Conservation (phyloP, 2,329 filamentous ascomycete genomes). For the Colletotrichum somersetense region DNA sequence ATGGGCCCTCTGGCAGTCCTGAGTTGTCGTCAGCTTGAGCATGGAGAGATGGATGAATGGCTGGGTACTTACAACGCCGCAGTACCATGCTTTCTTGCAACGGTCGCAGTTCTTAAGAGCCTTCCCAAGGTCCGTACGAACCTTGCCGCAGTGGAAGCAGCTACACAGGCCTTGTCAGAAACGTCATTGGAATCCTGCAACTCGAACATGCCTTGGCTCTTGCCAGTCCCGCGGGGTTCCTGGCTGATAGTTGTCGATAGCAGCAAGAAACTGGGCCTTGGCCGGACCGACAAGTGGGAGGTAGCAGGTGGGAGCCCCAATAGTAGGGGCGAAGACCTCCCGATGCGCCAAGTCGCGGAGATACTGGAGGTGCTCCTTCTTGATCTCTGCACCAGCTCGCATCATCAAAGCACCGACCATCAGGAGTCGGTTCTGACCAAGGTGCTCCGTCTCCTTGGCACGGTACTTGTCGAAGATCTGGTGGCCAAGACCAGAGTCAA, state of each 20-base stretch:
- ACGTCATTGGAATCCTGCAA: neutral
- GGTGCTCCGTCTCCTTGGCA: neutral
- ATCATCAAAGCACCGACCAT: conserved; percentile 45
- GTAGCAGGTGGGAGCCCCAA: conserved; percentile 11
- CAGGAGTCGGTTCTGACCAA: conserved; percentile 42
- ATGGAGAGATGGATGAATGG: neutral
- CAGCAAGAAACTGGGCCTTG: conserved; percentile 44
- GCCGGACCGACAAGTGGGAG: conserved; percentile 42
- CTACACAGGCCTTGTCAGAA: conserved; percentile 18
- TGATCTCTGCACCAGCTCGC: conserved; percentile 44
- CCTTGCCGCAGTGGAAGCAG: conserved; percentile 46
- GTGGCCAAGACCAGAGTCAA: neutral
- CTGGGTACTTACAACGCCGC: conserved; percentile 35
- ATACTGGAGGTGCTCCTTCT: conserved; percentile 42
- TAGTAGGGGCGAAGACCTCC: conserved; percentile 28
- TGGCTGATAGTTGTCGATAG: conserved; percentile 44
- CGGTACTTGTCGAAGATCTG: conserved; percentile 15
- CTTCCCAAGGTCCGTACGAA: conserved; percentile 36
- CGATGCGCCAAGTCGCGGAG: conserved; percentile 38
- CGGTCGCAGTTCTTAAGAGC: conserved; percentile 26
- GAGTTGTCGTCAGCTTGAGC: neutral
- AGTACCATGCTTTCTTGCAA: conserved; percentile 43
- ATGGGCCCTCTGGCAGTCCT: conserved; percentile 24
- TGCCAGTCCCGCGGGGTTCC: conserved; percentile 41
- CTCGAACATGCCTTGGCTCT: conserved; percentile 37